Percentiles rank a stretch among this genome's conserved stretches.
phyloP scores from a whole-genome alignment of 169 alveolate genomes.

The Eimeria sp. region DNA sequence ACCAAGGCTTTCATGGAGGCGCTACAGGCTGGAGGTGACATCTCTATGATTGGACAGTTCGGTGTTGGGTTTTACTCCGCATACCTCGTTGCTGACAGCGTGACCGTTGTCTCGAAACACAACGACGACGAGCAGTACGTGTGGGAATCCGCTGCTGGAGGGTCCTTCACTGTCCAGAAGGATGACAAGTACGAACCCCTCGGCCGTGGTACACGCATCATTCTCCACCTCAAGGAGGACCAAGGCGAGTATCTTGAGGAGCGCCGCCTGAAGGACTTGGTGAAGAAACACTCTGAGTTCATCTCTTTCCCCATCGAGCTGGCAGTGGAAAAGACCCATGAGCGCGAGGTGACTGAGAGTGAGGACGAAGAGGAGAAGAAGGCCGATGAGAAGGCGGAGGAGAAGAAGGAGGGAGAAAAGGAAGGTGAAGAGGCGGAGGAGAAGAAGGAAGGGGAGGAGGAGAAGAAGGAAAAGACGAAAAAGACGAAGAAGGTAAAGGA shows the following conservation, averaged over 20 bases:
- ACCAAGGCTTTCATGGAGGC: constrained; percentile 99
- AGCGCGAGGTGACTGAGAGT: constrained; percentile 99
- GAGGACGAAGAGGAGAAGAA: constrained; percentile 96
- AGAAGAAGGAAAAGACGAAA: constrained; percentile 89
- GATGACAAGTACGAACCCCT: constrained; percentile 90
- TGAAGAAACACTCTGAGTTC: constrained; percentile 99
- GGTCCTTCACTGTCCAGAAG: constrained; percentile 98
- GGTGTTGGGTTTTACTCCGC: constrained; percentile 99
- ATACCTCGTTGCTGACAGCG: constrained; percentile 99
- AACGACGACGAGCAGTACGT: constrained; percentile 98
- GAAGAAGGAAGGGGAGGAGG: constrained; percentile 85
- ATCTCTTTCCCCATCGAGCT: constrained; percentile 99
- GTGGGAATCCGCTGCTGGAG: constrained; percentile 99
- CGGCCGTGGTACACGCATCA: constrained; percentile 98
- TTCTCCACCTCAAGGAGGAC: constrained; percentile 98
- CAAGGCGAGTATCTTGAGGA: constrained; percentile 98
- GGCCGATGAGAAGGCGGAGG: constrained; percentile 84
- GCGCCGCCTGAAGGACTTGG: constrained; percentile 98
- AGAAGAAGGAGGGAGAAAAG: constrained; percentile 88
- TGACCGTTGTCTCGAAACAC: constrained; percentile 97
- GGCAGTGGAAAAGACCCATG: constrained; percentile 98
- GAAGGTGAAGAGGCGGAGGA: constrained; percentile 95
- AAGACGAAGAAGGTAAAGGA: constrained; percentile 98
- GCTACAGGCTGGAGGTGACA: constrained; percentile 98
- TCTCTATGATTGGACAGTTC: constrained; percentile 99